A percentile compares a stretch with the other conserved stretches of the same genome.
Conservation (phyloP, 164 flowering plant genomes). For the Akebia trifoliata region DNA sequence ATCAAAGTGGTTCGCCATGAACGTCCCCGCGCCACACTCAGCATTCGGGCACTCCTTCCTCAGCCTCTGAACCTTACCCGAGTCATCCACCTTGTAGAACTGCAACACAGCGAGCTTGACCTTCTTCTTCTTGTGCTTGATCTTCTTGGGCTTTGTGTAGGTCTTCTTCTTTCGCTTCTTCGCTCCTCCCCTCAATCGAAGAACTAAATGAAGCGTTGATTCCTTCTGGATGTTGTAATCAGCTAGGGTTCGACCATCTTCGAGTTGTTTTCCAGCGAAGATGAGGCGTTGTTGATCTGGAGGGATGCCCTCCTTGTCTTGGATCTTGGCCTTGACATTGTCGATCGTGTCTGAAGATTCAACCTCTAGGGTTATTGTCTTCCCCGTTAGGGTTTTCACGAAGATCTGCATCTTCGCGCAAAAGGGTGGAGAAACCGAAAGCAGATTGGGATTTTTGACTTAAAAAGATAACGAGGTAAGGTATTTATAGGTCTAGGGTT, state of each 20-base stretch:
- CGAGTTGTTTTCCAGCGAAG: too few species aligned
- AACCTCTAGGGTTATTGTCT: slow-evolving; percentile 59
- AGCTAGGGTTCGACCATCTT: slow-evolving; percentile 52
- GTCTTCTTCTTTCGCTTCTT: slow-evolving; percentile 59
- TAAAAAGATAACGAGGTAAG: too few species aligned
- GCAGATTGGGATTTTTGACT: too few species aligned
- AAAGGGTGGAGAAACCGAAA: not conserved
- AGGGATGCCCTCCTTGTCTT: too few species aligned
- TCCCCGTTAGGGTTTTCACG: slow-evolving; percentile 70
- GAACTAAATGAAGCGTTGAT: slow-evolving; percentile 49
- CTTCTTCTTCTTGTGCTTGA: slow-evolving; percentile 54
- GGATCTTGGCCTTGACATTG: too few species aligned
- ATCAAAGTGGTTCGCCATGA: slow-evolving; percentile 19
- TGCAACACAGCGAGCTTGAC: slow-evolving; percentile 44
- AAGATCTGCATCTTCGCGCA: slow-evolving; percentile 60
- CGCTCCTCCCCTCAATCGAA: slow-evolving; percentile 44
- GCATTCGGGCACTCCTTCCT: slow-evolving; percentile 22
- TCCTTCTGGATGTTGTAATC: too few species aligned
- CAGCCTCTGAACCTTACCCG: slow-evolving; percentile 44
- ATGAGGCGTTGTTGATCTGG: too few species aligned
- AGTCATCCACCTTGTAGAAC: too few species aligned
- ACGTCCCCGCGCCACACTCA: slow-evolving; percentile 16
- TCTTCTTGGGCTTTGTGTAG: slow-evolving; percentile 55
- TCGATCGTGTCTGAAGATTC: too few species aligned
- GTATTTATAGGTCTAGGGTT: too few species aligned